These are phyloP conservation scores for Cyanidioschyzon merolae DNA, from an alignment of 23 red algal genomes.

Conservation along the genomic window DNA sequence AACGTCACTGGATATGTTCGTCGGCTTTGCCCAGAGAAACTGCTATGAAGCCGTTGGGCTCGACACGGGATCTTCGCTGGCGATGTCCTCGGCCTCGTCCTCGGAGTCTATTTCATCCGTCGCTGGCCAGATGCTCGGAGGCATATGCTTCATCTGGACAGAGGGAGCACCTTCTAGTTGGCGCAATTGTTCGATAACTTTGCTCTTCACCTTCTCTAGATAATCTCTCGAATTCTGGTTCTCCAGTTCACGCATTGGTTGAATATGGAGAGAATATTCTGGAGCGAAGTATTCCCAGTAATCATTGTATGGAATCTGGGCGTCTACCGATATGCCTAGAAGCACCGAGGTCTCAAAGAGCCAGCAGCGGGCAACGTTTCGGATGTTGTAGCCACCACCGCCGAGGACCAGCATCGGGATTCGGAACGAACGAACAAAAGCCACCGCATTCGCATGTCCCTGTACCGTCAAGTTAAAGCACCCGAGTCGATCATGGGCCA, in stretches of 20 bases:
- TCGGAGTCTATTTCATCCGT: slow-evolving; percentile 48
- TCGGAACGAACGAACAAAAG: slow-evolving; percentile 70
- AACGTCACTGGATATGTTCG: too few relatives aligned
- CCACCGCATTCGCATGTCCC: slow-evolving; percentile 76
- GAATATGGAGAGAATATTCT: slow-evolving; percentile 81
- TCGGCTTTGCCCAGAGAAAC: too few relatives aligned
- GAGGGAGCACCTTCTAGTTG: slow-evolving; percentile 60
- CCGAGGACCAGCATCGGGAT: slow-evolving; percentile 80
- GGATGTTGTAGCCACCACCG: slow-evolving; percentile 96
- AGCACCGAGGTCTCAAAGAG: slow-evolving; percentile 77
- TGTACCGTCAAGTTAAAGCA: slow-evolving; percentile 94
- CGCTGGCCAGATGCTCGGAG: slow-evolving; percentile 40
- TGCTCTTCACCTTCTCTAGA: slow-evolving; percentile 84
- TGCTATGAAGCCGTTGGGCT: too few relatives aligned
- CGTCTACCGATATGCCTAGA: slow-evolving; percentile 51
- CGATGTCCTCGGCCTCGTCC: slow-evolving; percentile 16
- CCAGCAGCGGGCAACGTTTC: slow-evolving; percentile 94
- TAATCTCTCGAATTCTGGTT: slow-evolving; percentile 82
- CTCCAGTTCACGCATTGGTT: slow-evolving; percentile 46
- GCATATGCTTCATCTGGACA: slow-evolving; percentile 91
- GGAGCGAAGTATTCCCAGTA: slow-evolving; percentile 99
- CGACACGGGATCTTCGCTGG: too few relatives aligned
- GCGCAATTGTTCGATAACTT: slow-evolving; percentile 79
- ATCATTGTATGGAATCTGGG: slow-evolving; percentile 94
- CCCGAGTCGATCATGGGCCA: slow-evolving; percentile 80